Conservation (phyloP, 169 alveolate species). For the Plasmodium fragile region DNA sequence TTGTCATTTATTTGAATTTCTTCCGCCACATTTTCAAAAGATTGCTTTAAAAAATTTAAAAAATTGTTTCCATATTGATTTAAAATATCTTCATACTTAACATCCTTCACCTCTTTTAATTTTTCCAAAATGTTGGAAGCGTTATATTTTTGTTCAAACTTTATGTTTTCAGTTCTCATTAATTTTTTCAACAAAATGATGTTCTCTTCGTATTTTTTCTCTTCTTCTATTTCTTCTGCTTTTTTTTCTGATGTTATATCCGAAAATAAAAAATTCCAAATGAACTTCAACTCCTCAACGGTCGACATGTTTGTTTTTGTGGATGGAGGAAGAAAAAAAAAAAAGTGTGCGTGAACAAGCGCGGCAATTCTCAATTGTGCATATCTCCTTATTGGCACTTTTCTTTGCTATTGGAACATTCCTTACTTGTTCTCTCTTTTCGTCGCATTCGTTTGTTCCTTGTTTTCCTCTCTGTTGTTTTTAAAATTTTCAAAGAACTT, state of each 20-base stretch:
- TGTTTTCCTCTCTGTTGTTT: background rate
- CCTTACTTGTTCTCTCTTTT: background rate
- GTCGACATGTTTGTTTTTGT: conserved; percentile 40
- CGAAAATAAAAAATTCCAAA: conserved; percentile 69
- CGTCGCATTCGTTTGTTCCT: background rate
- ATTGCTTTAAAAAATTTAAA: conserved; percentile 59
- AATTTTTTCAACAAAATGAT: conserved; percentile 58
- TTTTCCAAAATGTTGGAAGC: conserved; percentile 57
- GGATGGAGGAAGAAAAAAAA: background rate
- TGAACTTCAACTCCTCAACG: conserved; percentile 67
- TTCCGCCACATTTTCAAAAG: conserved; percentile 69
- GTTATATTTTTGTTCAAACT: conserved; percentile 71
- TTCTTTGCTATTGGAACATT: background rate
- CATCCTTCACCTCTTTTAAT: conserved; percentile 55
- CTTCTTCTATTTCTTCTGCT: conserved; percentile 25
- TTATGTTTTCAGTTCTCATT: conserved; percentile 68
- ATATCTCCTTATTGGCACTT: background rate
- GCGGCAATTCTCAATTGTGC: background rate
- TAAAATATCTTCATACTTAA: conserved; percentile 64
- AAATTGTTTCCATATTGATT: conserved; percentile 67
- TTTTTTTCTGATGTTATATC: conserved; percentile 41
- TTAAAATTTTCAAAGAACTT: background rate
- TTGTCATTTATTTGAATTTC: conserved; percentile 76
- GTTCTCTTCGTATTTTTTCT: conserved; percentile 53
- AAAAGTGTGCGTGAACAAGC: background rate